phyloP scores from a whole-genome alignment of 768 basidiomycete genomes.

The Auricularia cornea region DNA sequence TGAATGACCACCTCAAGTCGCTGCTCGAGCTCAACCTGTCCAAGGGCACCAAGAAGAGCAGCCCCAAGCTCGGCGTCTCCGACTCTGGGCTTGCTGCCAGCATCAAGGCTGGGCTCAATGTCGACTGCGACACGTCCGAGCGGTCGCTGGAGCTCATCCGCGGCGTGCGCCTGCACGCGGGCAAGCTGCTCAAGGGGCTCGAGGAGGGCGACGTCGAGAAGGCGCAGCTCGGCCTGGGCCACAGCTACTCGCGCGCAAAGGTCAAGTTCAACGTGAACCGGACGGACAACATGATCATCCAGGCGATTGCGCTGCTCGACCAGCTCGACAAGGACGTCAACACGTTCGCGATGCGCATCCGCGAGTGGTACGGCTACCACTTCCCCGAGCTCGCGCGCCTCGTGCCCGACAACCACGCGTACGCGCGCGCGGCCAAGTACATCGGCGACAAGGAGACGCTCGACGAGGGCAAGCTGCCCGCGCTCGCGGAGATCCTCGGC shows the following conservation, averaged over 20 bases:
- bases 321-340: slow-evolving; percentile 99
- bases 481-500: slow-evolving; percentile 70
- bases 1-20: slow-evolving; percentile 76
- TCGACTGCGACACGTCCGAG: slow-evolving; percentile 77
- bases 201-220: slow-evolving; percentile 81
- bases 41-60: slow-evolving; percentile 52
- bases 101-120: slow-evolving; percentile 62
- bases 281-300: slow-evolving; percentile 99
- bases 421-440: slow-evolving; percentile 76
- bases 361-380: slow-evolving; percentile 99
- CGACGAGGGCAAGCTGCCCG: slow-evolving; percentile 68
- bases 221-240: slow-evolving; percentile 93
- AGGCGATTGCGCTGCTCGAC: slow-evolving; percentile 95
- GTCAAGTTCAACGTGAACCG: slow-evolving; percentile 97
- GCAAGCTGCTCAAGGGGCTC: slow-evolving; percentile 83
- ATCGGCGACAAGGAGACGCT: slow-evolving; percentile 85
- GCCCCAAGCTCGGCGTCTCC: slow-evolving; percentile 61
- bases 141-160: slow-evolving; percentile 79
- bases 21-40: slow-evolving; percentile 83
- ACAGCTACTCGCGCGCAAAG: slow-evolving; percentile 95
- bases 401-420: slow-evolving; percentile 91
- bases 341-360: slow-evolving; percentile 94
- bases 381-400: slow-evolving; percentile 94
- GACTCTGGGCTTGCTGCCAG: slow-evolving; percentile 67
- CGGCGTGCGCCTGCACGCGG: slow-evolving; percentile 85